A percentile compares a stretch with the other conserved stretches of the same genome.
Conservation (phyloP, 1,139 yeast species). For the Hemisphaericaspora lyxosophila region DNA sequence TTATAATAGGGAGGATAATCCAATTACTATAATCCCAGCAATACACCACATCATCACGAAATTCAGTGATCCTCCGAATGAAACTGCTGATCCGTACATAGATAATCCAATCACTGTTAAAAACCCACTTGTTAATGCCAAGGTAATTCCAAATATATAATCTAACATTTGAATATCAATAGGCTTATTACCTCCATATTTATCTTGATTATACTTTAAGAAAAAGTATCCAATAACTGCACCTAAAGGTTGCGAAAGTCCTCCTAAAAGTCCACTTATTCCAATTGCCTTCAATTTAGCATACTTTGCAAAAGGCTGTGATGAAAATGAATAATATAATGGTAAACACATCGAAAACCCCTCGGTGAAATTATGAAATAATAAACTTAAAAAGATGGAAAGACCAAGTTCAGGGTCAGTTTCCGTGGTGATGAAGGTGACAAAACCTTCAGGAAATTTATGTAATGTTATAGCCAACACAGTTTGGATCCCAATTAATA, state of each 20-base stretch:
- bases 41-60: slow-evolving; percentile 54
- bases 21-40: slow-evolving; percentile 45
- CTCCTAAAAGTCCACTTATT: slow-evolving; percentile 71
- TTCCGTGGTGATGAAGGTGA: slow-evolving; percentile 76
- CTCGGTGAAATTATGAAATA: slow-evolving; percentile 91
- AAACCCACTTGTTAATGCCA: slow-evolving; percentile 82
- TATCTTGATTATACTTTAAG: slow-evolving; percentile 40
- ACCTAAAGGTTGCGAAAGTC: slow-evolving; percentile 85
- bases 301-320: slow-evolving; percentile 15
- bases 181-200: slow-evolving; percentile 29
- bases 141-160: slow-evolving; percentile 58
- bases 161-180: slow-evolving; percentile 34
- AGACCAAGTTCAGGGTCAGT: slow-evolving; percentile 75
- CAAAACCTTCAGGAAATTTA: slow-evolving; percentile 92
- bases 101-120: slow-evolving; percentile 76
- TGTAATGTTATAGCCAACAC: slow-evolving; percentile 85
- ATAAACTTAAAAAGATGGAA: slow-evolving; percentile 76
- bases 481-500: slow-evolving; percentile 88
- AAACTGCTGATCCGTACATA: slow-evolving; percentile 78
- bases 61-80: slow-evolving; percentile 64
- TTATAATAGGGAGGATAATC: slow-evolving; percentile 23
- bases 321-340: slow-evolving; percentile 62
- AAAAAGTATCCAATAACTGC: slow-evolving; percentile 70
- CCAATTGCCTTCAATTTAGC: slow-evolving; percentile 63
- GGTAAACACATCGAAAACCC: slow-evolving; percentile 96